Conservation (phyloP, 352 stramenopile genomes). For the Phytophthora boehmeriae region DNA sequence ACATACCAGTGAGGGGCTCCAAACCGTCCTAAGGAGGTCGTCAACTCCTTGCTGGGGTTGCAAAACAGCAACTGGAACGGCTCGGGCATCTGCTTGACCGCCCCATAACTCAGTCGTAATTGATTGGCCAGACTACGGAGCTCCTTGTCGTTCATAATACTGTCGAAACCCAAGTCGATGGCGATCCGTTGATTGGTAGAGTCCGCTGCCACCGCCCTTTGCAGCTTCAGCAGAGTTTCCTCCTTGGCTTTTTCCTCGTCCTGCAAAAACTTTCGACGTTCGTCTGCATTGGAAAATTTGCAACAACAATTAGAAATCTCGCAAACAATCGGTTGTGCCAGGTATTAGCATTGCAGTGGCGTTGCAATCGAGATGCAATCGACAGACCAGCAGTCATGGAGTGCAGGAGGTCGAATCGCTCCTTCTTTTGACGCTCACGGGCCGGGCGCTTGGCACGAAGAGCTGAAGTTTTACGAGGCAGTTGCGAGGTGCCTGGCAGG, state of each 20-base stretch:
- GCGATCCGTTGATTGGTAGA: slow-evolving; percentile 48
- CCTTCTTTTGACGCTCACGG: slow-evolving; percentile 57
- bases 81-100: slow-evolving; percentile 62
- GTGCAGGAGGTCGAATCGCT: slow-evolving; percentile 58
- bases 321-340: neutral
- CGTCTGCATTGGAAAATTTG: slow-evolving; percentile 36
- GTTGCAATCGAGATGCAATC: neutral
- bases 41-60: slow-evolving; percentile 56
- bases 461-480: slow-evolving; percentile 7
- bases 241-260: slow-evolving; percentile 46
- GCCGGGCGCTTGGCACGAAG: slow-evolving; percentile 32
- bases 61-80: slow-evolving; percentile 72
- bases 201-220: slow-evolving; percentile 24
- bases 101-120: slow-evolving; percentile 75
- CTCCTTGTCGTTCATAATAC: slow-evolving; percentile 88
- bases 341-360: too few relatives aligned
- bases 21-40: slow-evolving; percentile 62
- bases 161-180: slow-evolving; percentile 76
- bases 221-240: slow-evolving; percentile 35
- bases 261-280: slow-evolving; percentile 53
- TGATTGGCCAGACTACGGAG: slow-evolving; percentile 77
- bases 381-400: slow-evolving; percentile 62
- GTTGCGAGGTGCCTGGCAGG: neutral
- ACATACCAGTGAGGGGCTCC: slow-evolving; percentile 66
- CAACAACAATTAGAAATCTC: neutral